These are phyloP conservation scores for Nitzschia putrida DNA, from an alignment of 108 stramenopile species.

Conservation along the genomic window DNA sequence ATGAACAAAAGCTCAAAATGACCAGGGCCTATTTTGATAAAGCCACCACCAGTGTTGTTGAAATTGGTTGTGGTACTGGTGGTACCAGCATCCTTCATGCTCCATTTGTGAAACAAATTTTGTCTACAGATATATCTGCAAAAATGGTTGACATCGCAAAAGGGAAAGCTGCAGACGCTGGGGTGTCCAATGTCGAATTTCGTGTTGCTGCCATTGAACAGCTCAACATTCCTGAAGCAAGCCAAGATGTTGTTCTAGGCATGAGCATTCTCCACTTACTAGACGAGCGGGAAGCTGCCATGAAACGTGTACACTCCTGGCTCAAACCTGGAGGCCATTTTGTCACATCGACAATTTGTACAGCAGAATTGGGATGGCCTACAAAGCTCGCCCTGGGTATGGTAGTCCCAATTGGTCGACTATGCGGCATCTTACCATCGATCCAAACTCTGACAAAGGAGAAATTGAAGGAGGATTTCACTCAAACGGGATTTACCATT, in stretches of 20 bases:
- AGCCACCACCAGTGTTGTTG: slow-evolving; percentile 7
- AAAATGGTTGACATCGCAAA: slow-evolving; percentile 12
- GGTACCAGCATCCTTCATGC: slow-evolving; percentile 25
- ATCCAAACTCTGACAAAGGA: neutral
- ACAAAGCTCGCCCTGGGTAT: neutral
- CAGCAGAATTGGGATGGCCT: slow-evolving; percentile 2
- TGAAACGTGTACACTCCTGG: neutral
- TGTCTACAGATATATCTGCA: slow-evolving; percentile 25
- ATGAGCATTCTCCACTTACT: slow-evolving; percentile 26
- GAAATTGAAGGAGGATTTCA: neutral
- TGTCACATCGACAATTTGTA: slow-evolving; percentile 19
- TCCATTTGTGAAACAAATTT: slow-evolving; percentile 20
- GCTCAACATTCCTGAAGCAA: slow-evolving; percentile 2
- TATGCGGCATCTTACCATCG: neutral
- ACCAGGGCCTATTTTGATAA: slow-evolving; percentile 20
- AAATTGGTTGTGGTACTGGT: slow-evolving; percentile 39
- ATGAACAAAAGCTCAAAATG: slow-evolving; percentile 26
- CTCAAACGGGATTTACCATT: neutral
- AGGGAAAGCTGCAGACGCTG: neutral
- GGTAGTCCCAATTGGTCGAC: neutral
- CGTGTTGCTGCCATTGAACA: slow-evolving; percentile 1
- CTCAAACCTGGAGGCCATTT: slow-evolving; percentile 19
- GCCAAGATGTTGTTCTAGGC: slow-evolving; percentile 21
- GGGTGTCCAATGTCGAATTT: slow-evolving; percentile 22
- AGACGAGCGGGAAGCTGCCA: neutral